Base-by-base conservation (phyloP, 108 stramenopile species). In the Aurantiochytrium sp. region DNA sequence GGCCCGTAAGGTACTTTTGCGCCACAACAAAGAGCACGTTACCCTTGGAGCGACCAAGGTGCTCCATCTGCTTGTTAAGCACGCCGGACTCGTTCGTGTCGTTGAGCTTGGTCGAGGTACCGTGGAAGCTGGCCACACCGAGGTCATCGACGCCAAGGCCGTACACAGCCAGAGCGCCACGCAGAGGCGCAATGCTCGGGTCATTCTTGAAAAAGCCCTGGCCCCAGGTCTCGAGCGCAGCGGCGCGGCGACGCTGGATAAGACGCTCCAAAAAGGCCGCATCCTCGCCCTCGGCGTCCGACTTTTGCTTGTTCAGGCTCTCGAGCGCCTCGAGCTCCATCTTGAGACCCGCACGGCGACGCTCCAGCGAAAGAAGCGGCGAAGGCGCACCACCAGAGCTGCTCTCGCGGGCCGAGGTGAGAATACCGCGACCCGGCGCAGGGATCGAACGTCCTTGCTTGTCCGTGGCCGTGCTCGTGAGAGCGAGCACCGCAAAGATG, bases 71-170 rank as follows among this genome's bases (percentile, higher is more conserved):
- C 55, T 29, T 29, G 58, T 89, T 58, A 1, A 83, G 29, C 28
- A 89, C 89, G 19, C 87, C 89, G 51, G 87, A 88, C 51, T 89
- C 89, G 76, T 89, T 89, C 88, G 43, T 58, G 76, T 89, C 89
- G 29, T 89, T 89, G 44, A 83, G 35, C 76, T 89, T 89, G 73
- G 89, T 89, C 44, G 44, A 18, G 16, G 89, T 89, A 0, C 89
- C 89, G 89, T 89, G 89, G 45, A 89, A 89, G 76, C 53, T 58
- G 6, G 72, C 89, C 21, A 89, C 72, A 5, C 60, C 76, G 51
- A 89, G 25, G 58, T 89, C 89, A n/a, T 89, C 76, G 6, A 58
- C 42, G 8, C 44, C 43, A 12, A 89, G 73, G 28, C 89, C 89
- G 23, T 25, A 89, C 47, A 88, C 55, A 4, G 76, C 47, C 10